phyloP scores from a whole-genome alignment of 2,329 filamentous ascomycete species.

The Arthrobotrys conoides region DNA sequence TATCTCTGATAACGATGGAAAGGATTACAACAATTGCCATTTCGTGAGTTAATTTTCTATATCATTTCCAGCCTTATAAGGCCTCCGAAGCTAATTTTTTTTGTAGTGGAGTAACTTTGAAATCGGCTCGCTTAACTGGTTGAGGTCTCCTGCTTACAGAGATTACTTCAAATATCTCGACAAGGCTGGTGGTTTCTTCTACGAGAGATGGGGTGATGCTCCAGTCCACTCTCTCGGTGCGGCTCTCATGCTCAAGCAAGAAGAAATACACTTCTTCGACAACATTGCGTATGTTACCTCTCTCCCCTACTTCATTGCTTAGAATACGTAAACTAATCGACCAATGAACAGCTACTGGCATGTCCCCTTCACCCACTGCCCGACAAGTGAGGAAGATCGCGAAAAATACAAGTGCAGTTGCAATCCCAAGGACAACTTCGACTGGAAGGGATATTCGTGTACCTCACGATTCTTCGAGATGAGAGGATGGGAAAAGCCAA shows the following conservation, averaged over 20 bases:
- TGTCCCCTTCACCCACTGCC: slow-evolving; percentile 97
- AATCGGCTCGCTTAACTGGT: slow-evolving; percentile 92
- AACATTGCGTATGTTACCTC: slow-evolving; percentile 78
- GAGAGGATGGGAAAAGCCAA: slow-evolving; percentile 84
- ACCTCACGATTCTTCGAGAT: slow-evolving; percentile 88
- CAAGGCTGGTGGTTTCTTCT: slow-evolving; percentile 84
- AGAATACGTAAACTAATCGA: slow-evolving; percentile 8
- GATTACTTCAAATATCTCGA: slow-evolving; percentile 94
- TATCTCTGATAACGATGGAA: slow-evolving; percentile 89
- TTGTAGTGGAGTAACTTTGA: slow-evolving; percentile 97
- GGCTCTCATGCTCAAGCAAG: slow-evolving; percentile 86
- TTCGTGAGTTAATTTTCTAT: slow-evolving; percentile 76
- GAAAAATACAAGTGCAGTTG: slow-evolving; percentile 92
- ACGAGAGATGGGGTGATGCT: slow-evolving; percentile 95
- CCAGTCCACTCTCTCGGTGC: slow-evolving; percentile 98
- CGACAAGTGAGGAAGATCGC: slow-evolving; percentile 86
- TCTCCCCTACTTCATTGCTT: not conserved
- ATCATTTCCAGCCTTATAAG: slow-evolving; percentile 4
- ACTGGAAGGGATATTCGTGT: slow-evolving; percentile 85
- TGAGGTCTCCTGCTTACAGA: slow-evolving; percentile 87
- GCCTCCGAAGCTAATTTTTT: not conserved
- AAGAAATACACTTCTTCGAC: slow-evolving; percentile 98
- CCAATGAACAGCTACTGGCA: slow-evolving; percentile 79
- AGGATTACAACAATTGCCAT: slow-evolving; percentile 96
- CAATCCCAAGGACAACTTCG: slow-evolving; percentile 96